A percentile compares a stretch with the other conserved stretches of the same genome.
These are phyloP conservation scores for Cokeromyces recurvatus DNA, from an alignment of 371 early-diverging fungal genomes.

Conservation along the genomic window DNA sequence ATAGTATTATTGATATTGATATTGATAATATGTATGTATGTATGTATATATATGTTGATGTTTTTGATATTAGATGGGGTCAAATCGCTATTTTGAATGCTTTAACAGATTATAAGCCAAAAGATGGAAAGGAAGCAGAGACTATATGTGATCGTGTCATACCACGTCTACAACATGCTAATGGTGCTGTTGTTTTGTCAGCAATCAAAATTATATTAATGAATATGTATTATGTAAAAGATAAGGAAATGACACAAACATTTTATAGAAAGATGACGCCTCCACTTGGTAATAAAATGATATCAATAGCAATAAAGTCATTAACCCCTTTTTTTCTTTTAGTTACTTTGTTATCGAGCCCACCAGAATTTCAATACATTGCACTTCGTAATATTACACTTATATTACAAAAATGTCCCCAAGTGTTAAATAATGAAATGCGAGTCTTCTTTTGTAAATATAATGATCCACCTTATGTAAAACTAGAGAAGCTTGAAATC, in stretches of 20 bases:
- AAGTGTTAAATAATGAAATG: no score
- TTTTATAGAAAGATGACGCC: neutral
- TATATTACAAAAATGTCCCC: neutral
- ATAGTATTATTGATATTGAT: no score
- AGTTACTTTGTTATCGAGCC: no score
- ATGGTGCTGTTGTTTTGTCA: slow-evolving; percentile 79
- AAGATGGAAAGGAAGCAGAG: slow-evolving; percentile 70
- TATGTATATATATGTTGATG: neutral
- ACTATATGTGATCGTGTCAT: slow-evolving; percentile 78
- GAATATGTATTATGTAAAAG: no score
- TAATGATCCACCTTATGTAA: slow-evolving; percentile 96
- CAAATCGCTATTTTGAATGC: slow-evolving; percentile 88
- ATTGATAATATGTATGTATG: neutral
- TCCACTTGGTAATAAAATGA: no score
- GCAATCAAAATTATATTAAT: slow-evolving; percentile 5
- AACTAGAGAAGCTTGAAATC: slow-evolving; percentile 91
- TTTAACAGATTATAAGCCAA: slow-evolving; percentile 63
- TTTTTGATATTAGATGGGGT: slow-evolving; percentile 68
- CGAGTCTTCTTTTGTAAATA: slow-evolving; percentile 90
- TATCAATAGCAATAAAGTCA: no score
- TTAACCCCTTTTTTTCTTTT: no score
- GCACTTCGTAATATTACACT: neutral
- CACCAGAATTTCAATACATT: no score
- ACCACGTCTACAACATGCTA: slow-evolving; percentile 88
- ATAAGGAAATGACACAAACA: neutral